Evolutionary conservation across 179 eudicot species (phyloP), one percentile per base, ranked within the genome.

Genomic region (Corrigiola litoralis): DNA sequence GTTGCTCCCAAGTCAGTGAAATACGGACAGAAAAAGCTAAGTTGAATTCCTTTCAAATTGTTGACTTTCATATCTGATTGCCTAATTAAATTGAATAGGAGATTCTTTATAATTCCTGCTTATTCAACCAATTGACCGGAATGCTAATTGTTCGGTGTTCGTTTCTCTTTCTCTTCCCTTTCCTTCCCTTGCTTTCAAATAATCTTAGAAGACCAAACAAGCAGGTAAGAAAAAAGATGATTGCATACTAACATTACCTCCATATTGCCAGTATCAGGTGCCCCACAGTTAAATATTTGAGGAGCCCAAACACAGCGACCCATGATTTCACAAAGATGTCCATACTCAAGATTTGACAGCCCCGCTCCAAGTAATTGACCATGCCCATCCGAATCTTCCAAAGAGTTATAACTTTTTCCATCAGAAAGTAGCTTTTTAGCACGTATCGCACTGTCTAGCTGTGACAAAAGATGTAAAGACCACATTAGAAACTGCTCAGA

Each of bases 251-350:
- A 44, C 36, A 52, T 75, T 77, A 90, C 99, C 99, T 94, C 99
- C 97, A 88, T 94, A 77, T 94, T 94, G 75, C 99, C 99, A 50
- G 99, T 94, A 73, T 94, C 97, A 45, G 99, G 99, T 38, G 99
- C 97, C 68, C 97, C 99, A 63, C 99, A 94, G 57, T 94, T 94
- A 67, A 94, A 94, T 69, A 94, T 82, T 77, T 88, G 99, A 33
- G 99, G 99, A 53, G 97, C 99, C 84, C 97, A 94, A 31, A 91
- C 68, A 36, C 95, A 90, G 59, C 95, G 91, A 50, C 99, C 99
- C 97, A 91, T 88, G 73, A 91, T 75, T 84, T 90, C 97, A 77
- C 99, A 94, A 45, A 94, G 92, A 77, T 85, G 82, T 61, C 96
- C 99, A 83, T 94, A 94, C 72, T 94, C 99, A 41, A 90, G 88